These are phyloP conservation scores for Exophiala sp. DNA, from an alignment of 2,329 filamentous ascomycete species.

Conservation along the genomic window DNA sequence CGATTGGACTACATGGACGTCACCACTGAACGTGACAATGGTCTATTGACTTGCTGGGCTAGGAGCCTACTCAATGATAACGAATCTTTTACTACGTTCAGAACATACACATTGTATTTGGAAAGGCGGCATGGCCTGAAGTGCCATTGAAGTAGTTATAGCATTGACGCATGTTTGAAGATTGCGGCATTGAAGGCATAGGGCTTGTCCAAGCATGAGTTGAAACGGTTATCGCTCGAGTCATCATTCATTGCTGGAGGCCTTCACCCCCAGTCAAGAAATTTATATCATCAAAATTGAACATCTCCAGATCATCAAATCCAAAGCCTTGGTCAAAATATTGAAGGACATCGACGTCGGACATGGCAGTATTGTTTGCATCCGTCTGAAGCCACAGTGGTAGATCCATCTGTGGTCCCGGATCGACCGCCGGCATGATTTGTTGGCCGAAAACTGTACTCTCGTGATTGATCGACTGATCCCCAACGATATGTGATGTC, in stretches of 20 bases:
- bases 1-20: too few species aligned
- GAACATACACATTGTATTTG: too few species aligned
- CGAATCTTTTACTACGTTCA: too few species aligned
- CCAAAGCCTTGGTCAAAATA: slow-evolving; percentile 20
- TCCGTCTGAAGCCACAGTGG: slow-evolving; percentile 4
- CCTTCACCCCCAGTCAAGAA: background rate
- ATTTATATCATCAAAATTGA: background rate
- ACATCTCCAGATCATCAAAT: slow-evolving; percentile 9
- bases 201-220: background rate
- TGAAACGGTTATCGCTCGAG: background rate
- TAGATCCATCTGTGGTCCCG: background rate
- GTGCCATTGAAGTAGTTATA: too few species aligned
- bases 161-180: background rate
- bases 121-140: too few species aligned
- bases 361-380: slow-evolving; percentile 12
- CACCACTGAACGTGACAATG: too few species aligned
- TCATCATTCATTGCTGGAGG: background rate
- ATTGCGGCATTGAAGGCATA: background rate
- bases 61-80: too few species aligned
- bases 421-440: background rate
- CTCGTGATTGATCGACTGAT: background rate
- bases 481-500: background rate
- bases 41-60: too few species aligned
- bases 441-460: background rate
- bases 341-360: slow-evolving; percentile 15